Evolutionary conservation across 2,329 filamentous ascomycete genomes (phyloP), one percentile per base, ranked within the genome.

Genomic region (Ophiosphaerella narmari): DNA sequence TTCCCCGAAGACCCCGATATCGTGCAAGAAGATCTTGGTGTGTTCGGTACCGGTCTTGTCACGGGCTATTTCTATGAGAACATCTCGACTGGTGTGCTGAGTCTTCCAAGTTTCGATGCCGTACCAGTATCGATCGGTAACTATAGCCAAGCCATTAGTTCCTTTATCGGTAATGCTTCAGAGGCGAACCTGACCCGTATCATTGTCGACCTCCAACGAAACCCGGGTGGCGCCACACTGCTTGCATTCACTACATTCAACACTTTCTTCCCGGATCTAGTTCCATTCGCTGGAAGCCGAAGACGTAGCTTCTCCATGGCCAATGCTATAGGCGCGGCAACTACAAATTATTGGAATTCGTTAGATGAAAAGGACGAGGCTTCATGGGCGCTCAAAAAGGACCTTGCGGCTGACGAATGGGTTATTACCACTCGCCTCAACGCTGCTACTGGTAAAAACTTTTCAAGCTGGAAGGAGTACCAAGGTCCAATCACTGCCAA

Each of bases 161-260:
- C 73, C 2, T 78, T 84, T 54, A 68, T 85, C 12, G 64, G 70
- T 0, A 68, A 74, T 16, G 75, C 76, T 7, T 75, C 77, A 29
- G 54, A 62, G 1, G 69, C 70, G 4, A 75, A 75, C 2, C 81
- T 82, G 55, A 79, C 72, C 12, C 82, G 80, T 56, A 71, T 88
- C 1, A 72, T 88, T 13, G 81, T 88, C 50, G 86, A 89, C 55
- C 60, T 88, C 4, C 78, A 80, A 9, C 75, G 73, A 2, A 89
- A 88, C 54, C 71, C 70, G 0, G 86, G 86, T 13, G 86, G 86
- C 5, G 48, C 45, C 1, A 51, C 63, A 1, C 40, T 61, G 7
- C 59, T 70, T 2, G 71, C 63, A 4, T 67, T 65, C 37, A 65
- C 62, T 24, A 60, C 63, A 0, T 85, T 84, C 57, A 74, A 73